Evolutionary conservation across 2,329 filamentous ascomycete species (phyloP).

Genomic region (Neofusicoccum laricinum): DNA sequence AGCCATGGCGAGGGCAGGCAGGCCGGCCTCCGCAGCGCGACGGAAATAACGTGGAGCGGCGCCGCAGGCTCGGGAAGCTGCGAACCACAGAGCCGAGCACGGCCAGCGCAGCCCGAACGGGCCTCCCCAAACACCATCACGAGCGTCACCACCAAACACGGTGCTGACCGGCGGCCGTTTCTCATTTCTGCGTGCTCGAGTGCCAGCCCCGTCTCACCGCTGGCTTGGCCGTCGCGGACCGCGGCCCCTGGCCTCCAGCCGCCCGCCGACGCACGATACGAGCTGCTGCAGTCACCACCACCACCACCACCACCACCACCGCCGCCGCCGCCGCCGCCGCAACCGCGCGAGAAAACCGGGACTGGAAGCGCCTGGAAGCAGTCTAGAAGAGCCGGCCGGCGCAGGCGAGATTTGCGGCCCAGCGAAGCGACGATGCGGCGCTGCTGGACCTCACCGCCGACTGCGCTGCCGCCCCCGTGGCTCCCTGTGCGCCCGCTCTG

Average conservation of each 20-base stretch:
- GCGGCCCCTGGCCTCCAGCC: neutral
- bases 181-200: neutral
- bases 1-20: no score
- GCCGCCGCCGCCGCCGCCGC: no score
- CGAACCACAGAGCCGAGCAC: no score
- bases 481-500: neutral
- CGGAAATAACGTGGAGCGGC: no score
- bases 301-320: no score
- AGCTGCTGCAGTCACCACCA: neutral
- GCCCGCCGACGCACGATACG: no score
- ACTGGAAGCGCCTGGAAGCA: neutral
- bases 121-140: neutral
- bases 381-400: conserved; percentile 2
- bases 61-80: no score
- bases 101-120: no score
- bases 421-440: neutral
- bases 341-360: neutral
- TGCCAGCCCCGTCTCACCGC: neutral
- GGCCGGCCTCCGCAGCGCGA: no score
- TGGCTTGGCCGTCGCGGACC: neutral
- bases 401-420: conserved; percentile 6
- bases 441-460: neutral
- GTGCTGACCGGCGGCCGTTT: neutral
- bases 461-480: neutral
- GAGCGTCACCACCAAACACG: neutral